Conservation (phyloP, 2,329 filamentous ascomycete species). For the Pseudogymnoascus sp. region DNA sequence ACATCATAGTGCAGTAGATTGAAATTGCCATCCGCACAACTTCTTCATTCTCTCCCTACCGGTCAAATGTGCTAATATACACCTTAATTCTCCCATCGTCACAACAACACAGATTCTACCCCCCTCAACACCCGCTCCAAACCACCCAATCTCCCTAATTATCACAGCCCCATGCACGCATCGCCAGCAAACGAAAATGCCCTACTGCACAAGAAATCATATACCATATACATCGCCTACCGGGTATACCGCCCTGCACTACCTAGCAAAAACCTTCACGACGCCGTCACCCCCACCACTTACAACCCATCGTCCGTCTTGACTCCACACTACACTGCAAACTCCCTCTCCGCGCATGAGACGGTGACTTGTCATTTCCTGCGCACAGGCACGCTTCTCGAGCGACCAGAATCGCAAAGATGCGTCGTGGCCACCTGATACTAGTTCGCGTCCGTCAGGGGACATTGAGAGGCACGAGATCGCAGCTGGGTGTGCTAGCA, state of each 20-base stretch:
- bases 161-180: neutral
- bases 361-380: conserved; percentile 88
- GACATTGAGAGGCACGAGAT: conserved; percentile 89
- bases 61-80: conserved; percentile 6
- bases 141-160: neutral
- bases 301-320: conserved; percentile 89
- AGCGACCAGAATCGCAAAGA: conserved; percentile 95
- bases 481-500: conserved; percentile 90
- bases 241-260: neutral
- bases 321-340: conserved; percentile 90
- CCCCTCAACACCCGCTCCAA: neutral
- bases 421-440: conserved; percentile 92
- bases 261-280: conserved; percentile 78
- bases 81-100: neutral
- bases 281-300: conserved; percentile 91
- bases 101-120: neutral
- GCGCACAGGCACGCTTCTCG: conserved; percentile 89
- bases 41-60: neutral
- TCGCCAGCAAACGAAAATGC: neutral
- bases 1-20: neutral
- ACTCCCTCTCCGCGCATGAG: conserved; percentile 95
- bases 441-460: conserved; percentile 86
- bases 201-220: conserved; percentile 7
- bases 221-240: conserved; percentile 10
- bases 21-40: neutral